phyloP scores from a whole-genome alignment of 768 basidiomycete species.

The Inosperma sp. region DNA sequence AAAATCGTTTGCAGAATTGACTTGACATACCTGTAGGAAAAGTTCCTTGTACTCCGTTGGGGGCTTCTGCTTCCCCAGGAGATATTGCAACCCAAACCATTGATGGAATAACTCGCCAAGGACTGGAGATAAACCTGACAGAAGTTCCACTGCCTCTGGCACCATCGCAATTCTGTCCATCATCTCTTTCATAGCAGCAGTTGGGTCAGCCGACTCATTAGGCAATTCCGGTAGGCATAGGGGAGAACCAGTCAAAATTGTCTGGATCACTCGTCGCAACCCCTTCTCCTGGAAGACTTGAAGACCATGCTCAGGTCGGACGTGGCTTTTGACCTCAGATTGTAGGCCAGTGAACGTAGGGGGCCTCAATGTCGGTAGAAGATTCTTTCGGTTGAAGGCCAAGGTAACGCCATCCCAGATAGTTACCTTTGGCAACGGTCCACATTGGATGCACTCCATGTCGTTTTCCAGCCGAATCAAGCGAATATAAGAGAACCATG shows the following conservation, averaged over 20 bases:
- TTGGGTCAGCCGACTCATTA: background rate
- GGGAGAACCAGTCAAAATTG: background rate
- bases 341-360: constrained; percentile 20
- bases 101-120: constrained; percentile 6
- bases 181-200: background rate
- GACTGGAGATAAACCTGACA: background rate
- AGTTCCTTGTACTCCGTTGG: background rate
- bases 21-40: background rate
- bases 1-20: background rate
- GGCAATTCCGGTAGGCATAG: background rate
- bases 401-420: constrained; percentile 35
- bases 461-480: constrained; percentile 20
- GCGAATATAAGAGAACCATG: constrained; percentile 30
- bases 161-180: constrained; percentile 3
- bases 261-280: constrained; percentile 2
- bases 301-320: background rate
- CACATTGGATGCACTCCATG: constrained; percentile 27
- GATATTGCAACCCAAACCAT: too few relatives aligned
- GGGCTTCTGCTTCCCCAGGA: background rate
- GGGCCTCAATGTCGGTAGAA: constrained; percentile 21
- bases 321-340: constrained; percentile 7
- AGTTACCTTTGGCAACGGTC: constrained; percentile 22
- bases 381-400: constrained; percentile 27
- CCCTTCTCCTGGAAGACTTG: constrained; percentile 7
- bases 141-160: background rate